Base-by-base conservation (phyloP, 257 asterid species). In the Gentiana macrophylla region DNA sequence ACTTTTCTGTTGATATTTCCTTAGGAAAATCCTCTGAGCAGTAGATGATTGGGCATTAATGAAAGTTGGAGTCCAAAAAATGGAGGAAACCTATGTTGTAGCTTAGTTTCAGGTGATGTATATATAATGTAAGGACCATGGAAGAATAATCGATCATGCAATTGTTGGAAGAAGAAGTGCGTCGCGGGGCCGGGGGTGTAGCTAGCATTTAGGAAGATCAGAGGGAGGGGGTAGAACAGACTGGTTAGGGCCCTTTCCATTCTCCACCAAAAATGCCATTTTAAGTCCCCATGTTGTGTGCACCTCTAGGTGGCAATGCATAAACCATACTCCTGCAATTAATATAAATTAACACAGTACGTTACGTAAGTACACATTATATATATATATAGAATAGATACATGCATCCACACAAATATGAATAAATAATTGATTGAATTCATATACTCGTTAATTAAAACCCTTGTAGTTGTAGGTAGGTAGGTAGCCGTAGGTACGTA, bases 231-330 rank as follows among this genome's bases (percentile, higher is more conserved):
- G 94, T 74, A 80, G 62, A 50, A 89, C 24, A 37, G 96, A 82
- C 65, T 89, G 72, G 49, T 82, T 86, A 1, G 84, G 76, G 37
- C 94, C 91, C 49, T 80, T 84, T 13, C 97, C 97, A 57, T 86
- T 79, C 64, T 89, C 97, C 52, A 89, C 95, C 72, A 80, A 76
- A 72, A 89, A 89, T 1, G 97, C 94, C 97, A 89, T 89, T 62
- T 89, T 89, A 35, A 89, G 62, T 12, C 97, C 97, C 97, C 97
- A 89, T 43, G 88, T 78, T 3, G 97, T 89, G 65, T 89, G 97
- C 60, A 82, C 78, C 58, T 89, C 97, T 77, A 89, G 62, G 72
- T 89, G 96, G 69, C 97, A 89, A 74, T 89, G 97, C 97, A 89
- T 78, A 50, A 89, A 86, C 97, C 97, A 89, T 32, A 86, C 88